These are phyloP conservation scores for Trichoderma citrinoviride DNA, from an alignment of 2,329 filamentous ascomycete genomes.

Conservation along the genomic window DNA sequence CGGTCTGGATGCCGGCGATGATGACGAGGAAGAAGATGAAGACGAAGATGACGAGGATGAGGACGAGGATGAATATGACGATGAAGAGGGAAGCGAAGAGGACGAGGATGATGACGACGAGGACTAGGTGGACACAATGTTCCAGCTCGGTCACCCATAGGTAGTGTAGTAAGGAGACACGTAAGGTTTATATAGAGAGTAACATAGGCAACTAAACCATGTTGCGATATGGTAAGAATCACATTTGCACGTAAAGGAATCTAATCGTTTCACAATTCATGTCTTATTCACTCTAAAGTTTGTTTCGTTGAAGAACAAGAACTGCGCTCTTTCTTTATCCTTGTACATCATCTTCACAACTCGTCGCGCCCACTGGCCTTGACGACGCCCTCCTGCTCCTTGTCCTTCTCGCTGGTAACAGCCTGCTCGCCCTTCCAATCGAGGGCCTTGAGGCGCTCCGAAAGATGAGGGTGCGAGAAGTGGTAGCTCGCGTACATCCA, in stretches of 20 bases:
- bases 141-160: too few species aligned
- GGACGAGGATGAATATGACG: conserved; percentile 26
- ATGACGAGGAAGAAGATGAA: conserved; percentile 51
- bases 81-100: conserved; percentile 21
- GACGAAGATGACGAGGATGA: conserved; percentile 45
- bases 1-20: conserved; percentile 68
- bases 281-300: neutral
- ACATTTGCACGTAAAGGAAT: neutral
- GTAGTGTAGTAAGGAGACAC: too few species aligned
- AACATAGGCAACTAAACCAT: neutral
- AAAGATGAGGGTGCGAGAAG: conserved; percentile 94
- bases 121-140: neutral
- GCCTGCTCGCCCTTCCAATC: conserved; percentile 71
- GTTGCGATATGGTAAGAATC: neutral
- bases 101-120: neutral
- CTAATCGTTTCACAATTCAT: neutral
- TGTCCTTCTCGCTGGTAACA: conserved; percentile 42
- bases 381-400: conserved; percentile 46
- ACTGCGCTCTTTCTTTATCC: neutral
- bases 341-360: conserved; percentile 50
- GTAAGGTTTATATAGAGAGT: neutral
- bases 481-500: conserved; percentile 98
- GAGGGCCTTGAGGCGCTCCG: conserved; percentile 87
- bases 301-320: neutral
- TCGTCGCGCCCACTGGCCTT: conserved; percentile 73